Percentiles rank a stretch among this genome's conserved stretches.
These are phyloP conservation scores for Samsoniella hepiali DNA, from an alignment of 2,329 filamentous ascomycete genomes.

Conservation along the genomic window DNA sequence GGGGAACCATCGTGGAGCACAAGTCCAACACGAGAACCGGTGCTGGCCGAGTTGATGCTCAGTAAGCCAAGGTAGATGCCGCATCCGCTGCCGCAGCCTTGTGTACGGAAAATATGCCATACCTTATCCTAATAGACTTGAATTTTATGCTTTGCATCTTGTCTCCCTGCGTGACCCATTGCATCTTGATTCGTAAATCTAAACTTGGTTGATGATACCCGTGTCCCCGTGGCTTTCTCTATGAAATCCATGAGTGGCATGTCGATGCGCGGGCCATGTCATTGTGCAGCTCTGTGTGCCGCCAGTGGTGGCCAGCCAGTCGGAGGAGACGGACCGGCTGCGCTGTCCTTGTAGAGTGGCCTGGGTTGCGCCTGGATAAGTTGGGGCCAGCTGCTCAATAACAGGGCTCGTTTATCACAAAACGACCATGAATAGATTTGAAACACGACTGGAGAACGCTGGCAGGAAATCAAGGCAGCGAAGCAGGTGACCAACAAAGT, in stretches of 20 bases:
- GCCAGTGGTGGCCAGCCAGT: not conserved
- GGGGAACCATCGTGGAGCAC: conserved; percentile 6
- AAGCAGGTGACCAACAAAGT: not conserved
- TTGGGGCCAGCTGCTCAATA: not conserved
- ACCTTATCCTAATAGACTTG: not conserved
- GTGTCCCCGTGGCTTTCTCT: not conserved
- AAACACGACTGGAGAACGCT: not conserved
- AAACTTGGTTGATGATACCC: not conserved
- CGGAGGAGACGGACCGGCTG: not conserved
- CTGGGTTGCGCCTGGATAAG: not conserved
- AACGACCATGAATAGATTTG: not conserved
- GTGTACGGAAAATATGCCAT: not conserved
- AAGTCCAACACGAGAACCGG: conserved; percentile 1
- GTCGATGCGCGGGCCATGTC: not conserved
- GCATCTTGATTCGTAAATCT: not conserved
- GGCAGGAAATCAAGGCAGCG: not conserved
- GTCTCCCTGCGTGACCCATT: not conserved
- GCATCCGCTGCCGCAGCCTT: not conserved
- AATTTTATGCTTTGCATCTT: not conserved
- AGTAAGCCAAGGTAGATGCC: not conserved
- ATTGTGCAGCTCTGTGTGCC: not conserved
- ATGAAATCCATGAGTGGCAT: not conserved
- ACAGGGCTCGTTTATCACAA: not conserved
- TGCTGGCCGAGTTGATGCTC: not conserved
- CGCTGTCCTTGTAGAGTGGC: not conserved